phyloP scores from a whole-genome alignment of 371 early-diverging fungal genomes.

The Rhizopus arrhizus region DNA sequence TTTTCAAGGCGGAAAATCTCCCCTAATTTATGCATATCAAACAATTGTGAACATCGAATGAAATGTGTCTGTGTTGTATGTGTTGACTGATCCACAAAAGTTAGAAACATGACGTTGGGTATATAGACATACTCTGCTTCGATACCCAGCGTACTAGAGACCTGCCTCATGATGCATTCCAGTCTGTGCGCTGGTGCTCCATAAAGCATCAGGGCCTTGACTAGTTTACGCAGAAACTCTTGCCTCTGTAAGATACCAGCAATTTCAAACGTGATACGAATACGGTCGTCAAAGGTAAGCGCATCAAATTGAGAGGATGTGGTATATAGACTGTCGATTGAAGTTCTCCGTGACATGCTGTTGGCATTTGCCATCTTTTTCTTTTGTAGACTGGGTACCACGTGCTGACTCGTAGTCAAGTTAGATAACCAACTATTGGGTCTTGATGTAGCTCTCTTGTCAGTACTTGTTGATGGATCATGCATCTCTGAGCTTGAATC shows the following conservation, averaged over 20 bases:
- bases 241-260: constrained; percentile 64
- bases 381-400: constrained; percentile 49
- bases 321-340: constrained; percentile 47
- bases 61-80: constrained; percentile 83
- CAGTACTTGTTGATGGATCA: constrained; percentile 12
- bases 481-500: constrained; percentile 14
- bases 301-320: constrained; percentile 55
- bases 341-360: constrained; percentile 39
- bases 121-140: constrained; percentile 71
- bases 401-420: constrained; percentile 38
- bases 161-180: constrained; percentile 55
- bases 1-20: constrained; percentile 62
- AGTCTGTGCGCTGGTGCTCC: constrained; percentile 67
- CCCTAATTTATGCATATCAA: constrained; percentile 71
- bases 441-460: constrained; percentile 39
- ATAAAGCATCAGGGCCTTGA: constrained; percentile 59
- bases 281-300: constrained; percentile 54
- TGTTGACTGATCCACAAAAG: constrained; percentile 71
- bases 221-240: constrained; percentile 58
- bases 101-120: constrained; percentile 74
- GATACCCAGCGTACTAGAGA: constrained; percentile 61
- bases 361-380: constrained; percentile 26
- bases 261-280: constrained; percentile 61
- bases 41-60: constrained; percentile 58
- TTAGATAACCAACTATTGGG: constrained; percentile 48